These are phyloP conservation scores for Tolypocladium cylindrosporum DNA, from an alignment of 2,329 filamentous ascomycete genomes.

Conservation along the genomic window DNA sequence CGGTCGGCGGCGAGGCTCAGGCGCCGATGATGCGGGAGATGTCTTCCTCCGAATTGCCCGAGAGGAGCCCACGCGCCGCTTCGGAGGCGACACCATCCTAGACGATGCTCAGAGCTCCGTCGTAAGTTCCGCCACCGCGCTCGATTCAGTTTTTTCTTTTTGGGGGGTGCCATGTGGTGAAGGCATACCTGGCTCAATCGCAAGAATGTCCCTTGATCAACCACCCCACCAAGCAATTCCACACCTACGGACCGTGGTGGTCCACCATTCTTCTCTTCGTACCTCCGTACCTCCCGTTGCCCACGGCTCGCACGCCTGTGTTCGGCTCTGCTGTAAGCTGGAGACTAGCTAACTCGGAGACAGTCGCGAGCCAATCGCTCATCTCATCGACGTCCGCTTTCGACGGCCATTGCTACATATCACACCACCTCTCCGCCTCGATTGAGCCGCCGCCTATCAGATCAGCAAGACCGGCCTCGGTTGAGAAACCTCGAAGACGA, in stretches of 20 bases:
- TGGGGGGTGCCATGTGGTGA: background rate
- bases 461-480: slow-evolving; percentile 39
- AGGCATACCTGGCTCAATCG: background rate
- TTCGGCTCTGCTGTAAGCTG: background rate
- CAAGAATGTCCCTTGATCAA: background rate
- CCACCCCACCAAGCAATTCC: background rate
- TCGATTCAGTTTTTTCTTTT: background rate
- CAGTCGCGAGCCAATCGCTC: slow-evolving; percentile 39
- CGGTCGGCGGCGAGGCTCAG: slow-evolving; percentile 19
- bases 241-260: background rate
- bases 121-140: slow-evolving; percentile 29
- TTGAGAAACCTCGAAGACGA: slow-evolving; percentile 33
- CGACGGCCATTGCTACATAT: slow-evolving; percentile 37
- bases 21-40: slow-evolving; percentile 46
- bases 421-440: slow-evolving; percentile 40
- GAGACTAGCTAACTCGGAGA: slow-evolving; percentile 1
- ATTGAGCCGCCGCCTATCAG: slow-evolving; percentile 43
- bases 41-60: slow-evolving; percentile 49
- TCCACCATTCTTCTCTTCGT: background rate
- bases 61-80: slow-evolving; percentile 35
- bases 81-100: slow-evolving; percentile 20
- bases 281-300: background rate
- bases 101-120: slow-evolving; percentile 27
- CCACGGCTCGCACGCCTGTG: background rate
- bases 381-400: slow-evolving; percentile 42